Evolutionary conservation across 2,329 filamentous ascomycete genomes (phyloP).

Genomic region (Malbranchea zuffiana): DNA sequence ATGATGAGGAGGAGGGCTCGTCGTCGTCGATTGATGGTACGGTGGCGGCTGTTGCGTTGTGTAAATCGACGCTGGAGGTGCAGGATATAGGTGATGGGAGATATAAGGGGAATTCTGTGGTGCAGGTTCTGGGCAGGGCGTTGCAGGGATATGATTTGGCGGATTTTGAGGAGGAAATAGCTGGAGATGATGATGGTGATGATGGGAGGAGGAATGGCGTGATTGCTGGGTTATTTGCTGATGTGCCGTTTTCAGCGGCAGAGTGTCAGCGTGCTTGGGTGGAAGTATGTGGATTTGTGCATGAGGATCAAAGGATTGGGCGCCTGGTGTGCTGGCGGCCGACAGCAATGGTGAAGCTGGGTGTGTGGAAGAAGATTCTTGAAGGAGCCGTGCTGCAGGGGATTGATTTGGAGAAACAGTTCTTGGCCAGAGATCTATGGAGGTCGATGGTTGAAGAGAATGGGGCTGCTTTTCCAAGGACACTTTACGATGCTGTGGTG

Average conservation of each 20-base stretch:
- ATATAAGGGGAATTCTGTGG: conserved; percentile 24
- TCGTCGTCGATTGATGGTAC: conserved; percentile 15
- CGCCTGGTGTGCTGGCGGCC: conserved; percentile 34
- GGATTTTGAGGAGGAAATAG: conserved; percentile 9
- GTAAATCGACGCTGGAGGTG: conserved; percentile 38
- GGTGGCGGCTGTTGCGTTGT: conserved; percentile 35
- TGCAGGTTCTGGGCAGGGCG: conserved; percentile 22
- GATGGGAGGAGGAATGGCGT: conserved; percentile 20
- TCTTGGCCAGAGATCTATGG: conserved; percentile 33
- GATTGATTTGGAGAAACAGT: conserved; percentile 33
- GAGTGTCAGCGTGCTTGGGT: conserved; percentile 44
- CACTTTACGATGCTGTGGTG: conserved; percentile 31
- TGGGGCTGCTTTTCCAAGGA: conserved; percentile 24
- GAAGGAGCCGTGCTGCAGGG: conserved; percentile 32
- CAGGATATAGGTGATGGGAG: conserved; percentile 24
- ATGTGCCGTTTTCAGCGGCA: conserved; percentile 43
- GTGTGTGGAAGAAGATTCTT: conserved; percentile 39
- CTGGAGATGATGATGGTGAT: conserved; percentile 15
- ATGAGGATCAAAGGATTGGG: conserved; percentile 15
- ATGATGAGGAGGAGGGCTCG: conserved; percentile 12
- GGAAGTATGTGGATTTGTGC: conserved; percentile 44
- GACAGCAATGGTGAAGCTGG: conserved; percentile 36
- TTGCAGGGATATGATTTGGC: conserved; percentile 23
- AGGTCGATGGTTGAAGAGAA: conserved; percentile 26
- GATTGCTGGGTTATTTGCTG: conserved; percentile 34